Base-by-base conservation (phyloP, 768 basidiomycete species). In the Mycena rebaudengoi region DNA sequence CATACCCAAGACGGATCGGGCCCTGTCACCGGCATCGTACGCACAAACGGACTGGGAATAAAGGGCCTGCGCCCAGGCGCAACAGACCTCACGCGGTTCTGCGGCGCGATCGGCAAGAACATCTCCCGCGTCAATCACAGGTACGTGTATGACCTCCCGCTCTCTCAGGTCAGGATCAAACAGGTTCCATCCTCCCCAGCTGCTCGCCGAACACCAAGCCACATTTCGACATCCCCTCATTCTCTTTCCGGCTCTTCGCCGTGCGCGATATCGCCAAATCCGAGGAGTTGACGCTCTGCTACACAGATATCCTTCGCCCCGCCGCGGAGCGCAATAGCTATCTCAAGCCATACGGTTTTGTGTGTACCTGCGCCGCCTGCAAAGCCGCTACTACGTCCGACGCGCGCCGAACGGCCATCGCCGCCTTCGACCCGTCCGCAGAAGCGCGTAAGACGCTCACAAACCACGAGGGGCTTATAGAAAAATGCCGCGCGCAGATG, bases 331-430 rank as follows among this genome's bases (percentile, higher is more conserved):
- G 80, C 13, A 69, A 74, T 44, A 58, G 33, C 8, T 62, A 52
- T 2, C 72, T 79, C n/a, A 56, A 50, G 14, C 69, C 68, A 0
- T 78, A 79, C 65, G 71, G 68, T 1, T 65, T 81, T 59, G 46
- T 57, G 18, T 81, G 79, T 64, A 51, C 64, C 21, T 81, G 79
- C 61, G 28, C 44, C n/a, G 65, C 71, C 18, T 79, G 78, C 59
- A 33, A 51, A 29, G 66, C 71, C 21, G n/a, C 52, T 37, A 26
- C 30, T n/a, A n/a, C n/a, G 18, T 54, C 52, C 52, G 52, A 54
- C 52, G n/a, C 37, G 7, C 52, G 52, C 37, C 32, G 37, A 14
- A 20, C 52, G 6, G 20, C 20, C 5, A 33, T 40, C 55, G 30
- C 5, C 7, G n/a, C n/a, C n/a, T n/a, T n/a, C n/a, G n/a, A n/a